Base-by-base conservation (phyloP, 345 rosid species). In the Barbarea vulgaris region DNA sequence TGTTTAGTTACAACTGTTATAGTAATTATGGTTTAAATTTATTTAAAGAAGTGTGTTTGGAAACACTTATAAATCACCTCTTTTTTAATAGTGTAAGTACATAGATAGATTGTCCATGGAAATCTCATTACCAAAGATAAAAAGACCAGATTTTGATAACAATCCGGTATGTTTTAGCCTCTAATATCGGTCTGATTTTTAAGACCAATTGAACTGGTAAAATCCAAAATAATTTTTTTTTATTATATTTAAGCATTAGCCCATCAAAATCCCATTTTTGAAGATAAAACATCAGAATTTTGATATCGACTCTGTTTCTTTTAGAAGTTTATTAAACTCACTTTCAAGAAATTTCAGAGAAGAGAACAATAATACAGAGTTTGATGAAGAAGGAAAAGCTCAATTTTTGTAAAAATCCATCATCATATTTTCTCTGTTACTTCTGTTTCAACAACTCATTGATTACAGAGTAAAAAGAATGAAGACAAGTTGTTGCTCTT, bases 381-480 rank as follows among this genome's bases (percentile, higher is more conserved):
- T 9, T 9, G 4, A 21, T 52, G 50, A 52, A 34, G 72, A 34
- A 44, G 9, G 0, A 30, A 44, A 30, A 69, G 1, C 28, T 39
- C 13, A 30, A 3, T 10, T 39, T 39, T 41, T 28, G 55, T 41
- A 18, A 19, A 44, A 28, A 19, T 28, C 30, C n/a, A n/a, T n/a
- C 36, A 70, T 57, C 65, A 42, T 19, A 4, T 27, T 17, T 31
- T 47, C 34, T 55, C 30, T 56, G 15, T 55, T 28, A 13, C 42
- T 36, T 64, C n/a, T 56, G 60, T 56, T 75, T 55, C 5, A 34
- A 33, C 10, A 67, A 22, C 25, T 28, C 9, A 66, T 37, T 48
- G 79, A 58, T 67, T 59, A 67, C 55, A 75, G 34, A 67, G 55
- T 48, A 3, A 31, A 71, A 67, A 46, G 53, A 39, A 67, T 58